A percentile compares a stretch with the other conserved stretches of the same genome.
Conservation (phyloP, 108 stramenopile genomes). For the Bacterosira constricta region DNA sequence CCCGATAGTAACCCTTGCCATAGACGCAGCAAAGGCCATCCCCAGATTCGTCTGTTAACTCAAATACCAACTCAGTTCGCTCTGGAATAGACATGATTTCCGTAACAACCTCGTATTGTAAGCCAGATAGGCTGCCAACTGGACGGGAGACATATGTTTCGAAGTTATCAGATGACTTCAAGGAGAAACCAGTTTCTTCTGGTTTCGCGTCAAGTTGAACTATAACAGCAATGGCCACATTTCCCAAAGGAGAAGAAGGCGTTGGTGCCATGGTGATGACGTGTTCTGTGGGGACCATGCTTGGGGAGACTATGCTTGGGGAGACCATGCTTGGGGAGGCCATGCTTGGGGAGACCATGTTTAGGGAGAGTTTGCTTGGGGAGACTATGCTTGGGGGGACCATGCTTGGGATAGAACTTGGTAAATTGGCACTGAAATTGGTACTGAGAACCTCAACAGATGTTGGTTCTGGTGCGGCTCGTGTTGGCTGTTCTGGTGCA, state of each 20-base stretch:
- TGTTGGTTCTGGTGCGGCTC: background rate
- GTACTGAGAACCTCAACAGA: background rate
- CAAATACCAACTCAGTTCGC: slow-evolving; percentile 5
- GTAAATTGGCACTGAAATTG: background rate
- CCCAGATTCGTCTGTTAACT: background rate
- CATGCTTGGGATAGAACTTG: too few relatives aligned
- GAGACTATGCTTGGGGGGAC: background rate
- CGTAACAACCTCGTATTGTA: slow-evolving; percentile 8
- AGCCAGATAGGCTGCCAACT: slow-evolving; percentile 21
- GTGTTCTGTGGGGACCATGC: background rate
- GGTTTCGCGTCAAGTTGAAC: slow-evolving; percentile 26
- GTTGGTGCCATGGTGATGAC: background rate
- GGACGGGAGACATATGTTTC: slow-evolving; percentile 18
- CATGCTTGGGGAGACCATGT: background rate
- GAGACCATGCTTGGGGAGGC: background rate
- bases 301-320: background rate
- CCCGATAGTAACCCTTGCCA: slow-evolving; percentile 28
- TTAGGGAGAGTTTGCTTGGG: background rate
- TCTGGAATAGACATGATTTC: slow-evolving; percentile 15
- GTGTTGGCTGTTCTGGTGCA: background rate
- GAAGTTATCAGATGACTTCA: slow-evolving; percentile 9
- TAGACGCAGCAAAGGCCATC: slow-evolving; percentile 9
- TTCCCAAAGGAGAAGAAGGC: background rate
- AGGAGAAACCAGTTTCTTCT: slow-evolving; percentile 25
- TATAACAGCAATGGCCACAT: slow-evolving; percentile 18